Evolutionary conservation across 306 rosid genomes (phyloP), one percentile per base, ranked within the genome.

Genomic region (Acacia crassicarpa): DNA sequence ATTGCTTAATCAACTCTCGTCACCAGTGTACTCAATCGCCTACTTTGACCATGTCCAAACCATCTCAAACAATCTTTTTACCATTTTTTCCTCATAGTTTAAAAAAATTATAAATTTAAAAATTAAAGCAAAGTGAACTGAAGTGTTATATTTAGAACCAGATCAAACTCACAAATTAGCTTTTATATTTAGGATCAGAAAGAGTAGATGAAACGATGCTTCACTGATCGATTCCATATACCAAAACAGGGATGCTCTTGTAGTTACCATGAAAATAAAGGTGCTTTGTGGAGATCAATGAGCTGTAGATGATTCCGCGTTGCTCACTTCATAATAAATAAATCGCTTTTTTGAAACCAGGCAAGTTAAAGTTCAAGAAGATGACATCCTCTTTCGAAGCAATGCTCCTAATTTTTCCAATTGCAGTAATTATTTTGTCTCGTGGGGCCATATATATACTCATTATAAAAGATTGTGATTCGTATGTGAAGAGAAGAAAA

Each of bases 391-490:
- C 71, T 71, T 77, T 49, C 20, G 59, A 4, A 68, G 16, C 67
- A 3, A 54, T 33, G 66, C 54, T 72, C 46, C 44, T 61, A 59
- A 72, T 81, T 58, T 62, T 62, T 59, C 35, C 73, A 54, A 67
- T 33, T 9, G 25, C 46, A 73, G 46, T 77, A 70, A 85, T 81
- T 74, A 81, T 82, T 85, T 75, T 82, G 81, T 68, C 68, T 63
- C 78, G 73, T 9, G 80, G 78, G 75, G 40, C 72, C 30, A 25
- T 35, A 14, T 4, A 12, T 48, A 48, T n/a, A 5, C 44, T 20
- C 63, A 45, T 49, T 49, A 49, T 49, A 15, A 43, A 66, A 27
- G 67, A 51, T 25, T 71, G 67, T 63, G 41, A 30, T 30, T 27
- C 9, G 41, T n/a, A 58, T 32, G 15, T 58, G 15, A 58, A 58